phyloP scores from a whole-genome alignment of 1,284 basidiomycete species.

The Trametes sp. region DNA sequence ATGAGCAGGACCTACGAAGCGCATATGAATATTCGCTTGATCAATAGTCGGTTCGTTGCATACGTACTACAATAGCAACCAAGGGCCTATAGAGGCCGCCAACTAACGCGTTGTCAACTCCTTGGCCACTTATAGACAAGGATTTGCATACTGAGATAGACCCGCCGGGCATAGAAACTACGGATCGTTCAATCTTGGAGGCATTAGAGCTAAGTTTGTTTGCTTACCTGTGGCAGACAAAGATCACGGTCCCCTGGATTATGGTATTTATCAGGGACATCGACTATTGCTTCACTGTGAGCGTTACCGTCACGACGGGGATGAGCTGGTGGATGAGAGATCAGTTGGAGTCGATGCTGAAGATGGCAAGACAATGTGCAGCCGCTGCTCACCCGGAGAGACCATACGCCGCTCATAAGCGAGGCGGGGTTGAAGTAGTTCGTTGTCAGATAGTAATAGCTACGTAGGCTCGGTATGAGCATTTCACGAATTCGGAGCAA shows the following conservation, averaged over 20 bases:
- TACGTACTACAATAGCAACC: background rate
- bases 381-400: slow-evolving; percentile 7
- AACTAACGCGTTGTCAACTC: background rate
- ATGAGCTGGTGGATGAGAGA: background rate
- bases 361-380: background rate
- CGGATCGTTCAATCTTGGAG: background rate
- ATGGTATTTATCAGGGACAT: no score
- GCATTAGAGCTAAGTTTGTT: background rate
- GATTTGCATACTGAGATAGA: slow-evolving; percentile 9
- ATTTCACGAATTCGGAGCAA: background rate
- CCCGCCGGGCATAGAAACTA: slow-evolving; percentile 11
- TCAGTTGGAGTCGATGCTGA: background rate
- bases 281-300: no score
- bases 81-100: slow-evolving; percentile 8
- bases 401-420: slow-evolving; percentile 11
- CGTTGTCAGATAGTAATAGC: slow-evolving; percentile 17
- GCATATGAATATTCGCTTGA: no score
- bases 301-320: slow-evolving; percentile 8
- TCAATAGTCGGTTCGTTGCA: no score
- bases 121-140: background rate
- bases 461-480: background rate
- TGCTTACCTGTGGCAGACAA: slow-evolving; percentile 14
- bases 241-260: slow-evolving; percentile 8
- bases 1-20: slow-evolving; percentile 1
- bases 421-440: slow-evolving; percentile 16